Percentiles rank a stretch among this genome's conserved stretches.
These are phyloP conservation scores for Bipolaris zeicola DNA, from an alignment of 2,329 filamentous ascomycete species.

Conservation along the genomic window DNA sequence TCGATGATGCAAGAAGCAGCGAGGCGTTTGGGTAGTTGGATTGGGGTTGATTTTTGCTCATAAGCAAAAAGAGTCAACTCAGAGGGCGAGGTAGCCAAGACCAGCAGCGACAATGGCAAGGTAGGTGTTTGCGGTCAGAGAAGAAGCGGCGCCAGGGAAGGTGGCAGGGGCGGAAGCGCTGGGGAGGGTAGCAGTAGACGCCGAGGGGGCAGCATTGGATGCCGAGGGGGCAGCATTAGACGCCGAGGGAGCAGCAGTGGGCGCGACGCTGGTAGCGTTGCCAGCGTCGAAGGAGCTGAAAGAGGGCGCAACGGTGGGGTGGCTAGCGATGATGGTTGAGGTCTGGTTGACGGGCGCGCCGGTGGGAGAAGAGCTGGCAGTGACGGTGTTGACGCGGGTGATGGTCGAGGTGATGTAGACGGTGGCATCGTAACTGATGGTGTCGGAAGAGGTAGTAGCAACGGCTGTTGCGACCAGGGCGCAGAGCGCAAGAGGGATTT, in stretches of 20 bases:
- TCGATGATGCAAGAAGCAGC: slow-evolving; percentile 36
- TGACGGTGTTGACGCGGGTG: slow-evolving; percentile 48
- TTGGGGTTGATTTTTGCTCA: neutral
- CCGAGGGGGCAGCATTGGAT: neutral
- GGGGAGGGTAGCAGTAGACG: slow-evolving; percentile 20
- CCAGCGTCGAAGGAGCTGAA: slow-evolving; percentile 25
- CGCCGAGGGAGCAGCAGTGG: slow-evolving; percentile 6
- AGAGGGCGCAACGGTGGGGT: slow-evolving; percentile 22
- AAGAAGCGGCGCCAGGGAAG: slow-evolving; percentile 44
- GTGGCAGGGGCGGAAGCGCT: slow-evolving; percentile 17
- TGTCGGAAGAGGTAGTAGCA: slow-evolving; percentile 23
- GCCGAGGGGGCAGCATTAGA: slow-evolving; percentile 18
- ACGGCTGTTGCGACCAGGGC: slow-evolving; percentile 41
- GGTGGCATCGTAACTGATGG: slow-evolving; percentile 39
- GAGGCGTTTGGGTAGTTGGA: slow-evolving; percentile 8
- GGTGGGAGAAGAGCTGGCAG: slow-evolving; percentile 37
- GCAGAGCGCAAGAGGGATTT: slow-evolving; percentile 42
- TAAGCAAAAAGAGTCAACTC: slow-evolving; percentile 22
- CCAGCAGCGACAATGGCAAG: slow-evolving; percentile 40
- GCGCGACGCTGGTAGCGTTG: slow-evolving; percentile 28
- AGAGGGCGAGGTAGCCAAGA: slow-evolving; percentile 45
- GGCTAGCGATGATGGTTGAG: slow-evolving; percentile 35
- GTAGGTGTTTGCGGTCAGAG: slow-evolving; percentile 39
- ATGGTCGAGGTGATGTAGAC: slow-evolving; percentile 47
- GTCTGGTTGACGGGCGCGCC: slow-evolving; percentile 40